Percentiles rank a stretch among this genome's conserved stretches.
Evolutionary conservation across 176 grass and related monocot species (phyloP).

Genomic region (barley (Hordeum vulgare)): MorexV3_pseudomolecules_assembly NC_058519.1:54717325-54717824

Average conservation of each 20-base stretch:
- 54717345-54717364: conserved; percentile 94
- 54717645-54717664: background rate
- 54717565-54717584: background rate
- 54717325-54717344: conserved; percentile 93
- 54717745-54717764: conserved; percentile 72
- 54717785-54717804: conserved; percentile 68
- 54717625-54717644: background rate
- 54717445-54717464: conserved; percentile 19
- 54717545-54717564: conserved; percentile 72
- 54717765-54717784: conserved; percentile 74
- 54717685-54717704: background rate
- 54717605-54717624: background rate
- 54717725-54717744: conserved; percentile 66
- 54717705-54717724: background rate
- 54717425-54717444: background rate
- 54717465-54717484: conserved; percentile 93
- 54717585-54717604: background rate
- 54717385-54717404: background rate
- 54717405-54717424: background rate
- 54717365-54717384: conserved; percentile 72
- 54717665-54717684: conserved; percentile 4
- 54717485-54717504: conserved; percentile 84
- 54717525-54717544: conserved; percentile 75
- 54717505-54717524: conserved; percentile 89
- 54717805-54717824: conserved; percentile 47